These are phyloP conservation scores for Stentor coeruleus DNA, from an alignment of 73 alveolate genomes.

Conservation along the genomic window DNA sequence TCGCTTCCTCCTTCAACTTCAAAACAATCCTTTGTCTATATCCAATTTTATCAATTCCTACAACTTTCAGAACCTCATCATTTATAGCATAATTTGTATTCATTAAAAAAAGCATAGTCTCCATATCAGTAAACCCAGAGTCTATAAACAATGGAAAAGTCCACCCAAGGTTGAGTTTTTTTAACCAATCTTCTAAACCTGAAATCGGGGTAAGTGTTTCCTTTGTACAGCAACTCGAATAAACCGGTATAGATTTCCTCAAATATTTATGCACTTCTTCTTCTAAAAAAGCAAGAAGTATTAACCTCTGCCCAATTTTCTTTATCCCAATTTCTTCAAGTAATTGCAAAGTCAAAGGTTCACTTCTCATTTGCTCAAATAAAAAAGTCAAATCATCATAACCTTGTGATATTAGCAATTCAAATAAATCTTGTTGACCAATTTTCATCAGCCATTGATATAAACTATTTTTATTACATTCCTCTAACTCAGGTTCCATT, in stretches of 20 bases:
- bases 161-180: background rate
- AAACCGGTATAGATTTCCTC: background rate
- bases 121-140: background rate
- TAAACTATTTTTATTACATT: background rate
- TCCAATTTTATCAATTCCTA: background rate
- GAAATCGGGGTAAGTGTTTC: background rate
- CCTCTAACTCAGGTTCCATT: background rate
- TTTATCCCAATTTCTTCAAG: background rate
- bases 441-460: background rate
- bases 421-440: background rate
- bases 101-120: background rate
- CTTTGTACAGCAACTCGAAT: conserved; percentile 7
- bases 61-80: background rate
- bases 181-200: background rate
- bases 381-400: conserved; percentile 7
- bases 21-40: background rate
- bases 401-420: background rate
- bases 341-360: background rate
- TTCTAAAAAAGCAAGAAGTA: background rate
- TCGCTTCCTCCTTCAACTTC: conserved; percentile 6
- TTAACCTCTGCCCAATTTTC: background rate
- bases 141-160: background rate
- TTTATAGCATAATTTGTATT: background rate
- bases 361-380: conserved; percentile 19
- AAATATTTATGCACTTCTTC: background rate